These are phyloP conservation scores for Sambucus nigra DNA, from an alignment of 129 eudicot species.

Conservation along the genomic window DNA sequence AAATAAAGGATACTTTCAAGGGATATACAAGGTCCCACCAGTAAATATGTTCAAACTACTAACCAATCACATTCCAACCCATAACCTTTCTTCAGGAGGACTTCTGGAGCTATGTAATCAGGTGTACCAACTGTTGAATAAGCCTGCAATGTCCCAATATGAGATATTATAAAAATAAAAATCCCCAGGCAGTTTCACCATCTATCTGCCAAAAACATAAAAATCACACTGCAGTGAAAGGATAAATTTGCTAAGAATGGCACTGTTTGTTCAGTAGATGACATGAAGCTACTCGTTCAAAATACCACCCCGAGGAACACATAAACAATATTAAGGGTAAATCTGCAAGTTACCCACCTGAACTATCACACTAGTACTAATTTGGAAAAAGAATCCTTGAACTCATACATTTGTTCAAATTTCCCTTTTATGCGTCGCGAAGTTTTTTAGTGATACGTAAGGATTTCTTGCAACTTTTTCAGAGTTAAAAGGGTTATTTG, in stretches of 20 bases:
- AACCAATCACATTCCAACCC: constrained; percentile 93
- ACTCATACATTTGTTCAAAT: no score
- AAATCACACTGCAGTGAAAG: background rate
- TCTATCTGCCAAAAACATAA: constrained; percentile 1
- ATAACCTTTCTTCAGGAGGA: constrained; percentile 82
- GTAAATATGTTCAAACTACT: constrained; percentile 12
- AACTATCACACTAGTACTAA: no score
- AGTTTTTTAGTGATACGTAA: no score
- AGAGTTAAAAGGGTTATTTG: no score
- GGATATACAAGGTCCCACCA: no score
- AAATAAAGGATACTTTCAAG: background rate
- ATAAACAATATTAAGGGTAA: no score
- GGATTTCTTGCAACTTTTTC: no score
- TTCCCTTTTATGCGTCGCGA: no score
- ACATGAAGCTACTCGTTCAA: background rate
- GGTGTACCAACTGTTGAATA: constrained; percentile 96
- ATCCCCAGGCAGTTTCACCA: constrained; percentile 3
- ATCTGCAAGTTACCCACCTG: no score
- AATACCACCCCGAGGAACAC: background rate
- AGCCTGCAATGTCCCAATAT: constrained; percentile 50
- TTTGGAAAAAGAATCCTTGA: no score
- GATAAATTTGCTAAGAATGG: background rate
- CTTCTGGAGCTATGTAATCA: constrained; percentile 96
- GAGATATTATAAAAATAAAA: constrained; percentile 8
- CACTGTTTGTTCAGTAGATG: background rate